Evolutionary conservation across 371 early-diverging fungal species (phyloP), one percentile per base, ranked within the genome.

Genomic region (Entomophthora muscae): DNA sequence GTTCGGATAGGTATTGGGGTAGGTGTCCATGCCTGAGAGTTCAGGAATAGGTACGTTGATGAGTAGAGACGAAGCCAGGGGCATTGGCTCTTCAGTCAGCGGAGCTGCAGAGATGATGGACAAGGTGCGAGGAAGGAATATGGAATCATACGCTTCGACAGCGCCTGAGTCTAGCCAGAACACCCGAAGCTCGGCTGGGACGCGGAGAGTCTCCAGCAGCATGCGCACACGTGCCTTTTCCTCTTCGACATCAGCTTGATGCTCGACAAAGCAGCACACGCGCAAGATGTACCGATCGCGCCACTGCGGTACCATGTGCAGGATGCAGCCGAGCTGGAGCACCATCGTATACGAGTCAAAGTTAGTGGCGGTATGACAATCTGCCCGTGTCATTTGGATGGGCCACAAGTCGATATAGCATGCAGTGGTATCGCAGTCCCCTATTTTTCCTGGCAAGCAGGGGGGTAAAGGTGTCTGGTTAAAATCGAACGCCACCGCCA

Each of bases 341-440:
- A 84, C 84, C 79, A 84, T 75, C 23, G 84, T 78, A 64, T 82
- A 84, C 0, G 83, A 78, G 63, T 81, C 80, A 73, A 83, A 82
- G 57, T 79, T 80, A 23, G 78, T 79, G 63, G 74, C 58, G 27
- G 70, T 55, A 31, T 52, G 52, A 28, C 27, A 17, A 32, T 68
- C 65, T 23, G 56, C 27, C 52, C 57, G 51, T 29, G 53, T 30
- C 62, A 62, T 62, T 65, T 82, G 81, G 62, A 82, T 81, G 0
- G 84, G 83, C 84, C 83, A 81, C 24, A 79, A 65, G 59, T 81
- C 83, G 53, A 82, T 81, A 62, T 76, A 78, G 60, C 69, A 70
- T 61, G 70, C 70, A 61, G 64, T 66, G 28, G 26, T 23, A 31
- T 56, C 66, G 65, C 17, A 66, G 64, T 2, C 61, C 28, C 12